phyloP scores from a whole-genome alignment of 1,284 basidiomycete genomes.

The Leccinum pachyderme region DNA sequence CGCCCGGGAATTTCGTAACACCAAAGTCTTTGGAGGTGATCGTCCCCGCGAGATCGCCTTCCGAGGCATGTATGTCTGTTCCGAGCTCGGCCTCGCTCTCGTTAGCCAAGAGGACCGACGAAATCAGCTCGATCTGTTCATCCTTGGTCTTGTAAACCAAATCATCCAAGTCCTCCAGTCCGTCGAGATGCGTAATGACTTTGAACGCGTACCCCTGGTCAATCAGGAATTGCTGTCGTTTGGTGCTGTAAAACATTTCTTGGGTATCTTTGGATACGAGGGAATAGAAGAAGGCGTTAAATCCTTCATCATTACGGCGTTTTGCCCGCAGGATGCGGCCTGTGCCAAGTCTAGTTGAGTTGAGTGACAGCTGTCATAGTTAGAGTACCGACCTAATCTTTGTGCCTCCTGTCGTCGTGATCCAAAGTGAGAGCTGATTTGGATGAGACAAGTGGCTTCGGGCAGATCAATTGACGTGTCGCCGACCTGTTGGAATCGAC shows the following conservation, averaged over 20 bases:
- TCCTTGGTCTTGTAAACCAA: slow-evolving; percentile 90
- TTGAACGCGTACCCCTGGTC: slow-evolving; percentile 99
- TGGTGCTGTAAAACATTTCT: slow-evolving; percentile 99
- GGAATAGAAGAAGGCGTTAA: slow-evolving; percentile 99
- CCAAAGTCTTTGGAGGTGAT: slow-evolving; percentile 78
- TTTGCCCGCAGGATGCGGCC: slow-evolving; percentile 96
- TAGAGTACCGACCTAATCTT: slow-evolving; percentile 66
- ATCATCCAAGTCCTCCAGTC: slow-evolving; percentile 82
- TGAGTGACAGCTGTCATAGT: slow-evolving; percentile 16
- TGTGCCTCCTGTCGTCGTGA: slow-evolving; percentile 98
- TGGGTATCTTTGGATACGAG: slow-evolving; percentile 98
- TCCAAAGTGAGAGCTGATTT: slow-evolving; percentile 99
- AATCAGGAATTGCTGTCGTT: slow-evolving; percentile 97
- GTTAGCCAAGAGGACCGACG: slow-evolving; percentile 88
- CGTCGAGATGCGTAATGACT: slow-evolving; percentile 97
- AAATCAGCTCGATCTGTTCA: slow-evolving; percentile 94
- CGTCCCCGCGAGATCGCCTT: slow-evolving; percentile 79
- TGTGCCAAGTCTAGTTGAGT: slow-evolving; percentile 32
- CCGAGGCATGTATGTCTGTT: slow-evolving; percentile 72
- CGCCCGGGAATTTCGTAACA: slow-evolving; percentile 56
- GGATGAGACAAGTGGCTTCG: slow-evolving; percentile 98
- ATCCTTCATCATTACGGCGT: slow-evolving; percentile 97
- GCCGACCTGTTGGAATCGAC: slow-evolving; percentile 67
- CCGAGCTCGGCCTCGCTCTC: slow-evolving; percentile 91
- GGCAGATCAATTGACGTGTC: slow-evolving; percentile 99